Evolutionary conservation across 257 asterid genomes (phyloP), one percentile per base, ranked within the genome.

Genomic region (Jacaranda copaia): DNA sequence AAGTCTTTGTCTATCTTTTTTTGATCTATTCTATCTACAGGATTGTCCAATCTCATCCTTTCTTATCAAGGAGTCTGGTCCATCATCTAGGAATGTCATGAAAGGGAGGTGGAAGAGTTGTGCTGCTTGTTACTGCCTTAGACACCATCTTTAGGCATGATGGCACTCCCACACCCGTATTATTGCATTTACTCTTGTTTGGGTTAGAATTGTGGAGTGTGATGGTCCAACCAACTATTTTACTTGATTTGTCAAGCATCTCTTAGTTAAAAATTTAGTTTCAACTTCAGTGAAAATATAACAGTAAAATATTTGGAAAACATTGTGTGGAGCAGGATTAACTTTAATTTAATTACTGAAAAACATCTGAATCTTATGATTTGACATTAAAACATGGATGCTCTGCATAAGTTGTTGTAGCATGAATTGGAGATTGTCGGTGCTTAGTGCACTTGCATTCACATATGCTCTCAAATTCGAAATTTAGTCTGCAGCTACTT

Each of bases 351-450:
- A 42, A 71, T 75, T 58, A 70, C 58, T 58, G 36, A 9, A 52
- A 51, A 64, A 40, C 25, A 70, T 63, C 65, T 69, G 56, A 42
- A 71, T 63, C 52, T 55, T 36, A 72, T 38, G 43, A 32, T 53
- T 53, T 73, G 55, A 36, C 8, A 43, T 67, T 58, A 73, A 67
- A 72, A 9, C 77, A 25, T 35, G 56, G 48, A 38, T 73, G 68
- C 38, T 49, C 56, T 59, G 40, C 39, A 13, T 4, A 20, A 42
- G 35, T 5, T 58, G 58, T 59, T 8, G 69, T 72, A 43, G 73
- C 43, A 60, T 59, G 74, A 62, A 68, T 20, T 65, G 35, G 61
- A 73, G 73, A 81, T 40, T 70, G 42, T 60, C 49, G 10, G 16
- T 40, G 51, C 56, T 53, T 42, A 3, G 12, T 43, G 16, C 5